Evolutionary conservation across 106 monocot species (phyloP), one percentile per base, ranked within the genome.

Genomic region (Alisma plantagoaquatica): DNA sequence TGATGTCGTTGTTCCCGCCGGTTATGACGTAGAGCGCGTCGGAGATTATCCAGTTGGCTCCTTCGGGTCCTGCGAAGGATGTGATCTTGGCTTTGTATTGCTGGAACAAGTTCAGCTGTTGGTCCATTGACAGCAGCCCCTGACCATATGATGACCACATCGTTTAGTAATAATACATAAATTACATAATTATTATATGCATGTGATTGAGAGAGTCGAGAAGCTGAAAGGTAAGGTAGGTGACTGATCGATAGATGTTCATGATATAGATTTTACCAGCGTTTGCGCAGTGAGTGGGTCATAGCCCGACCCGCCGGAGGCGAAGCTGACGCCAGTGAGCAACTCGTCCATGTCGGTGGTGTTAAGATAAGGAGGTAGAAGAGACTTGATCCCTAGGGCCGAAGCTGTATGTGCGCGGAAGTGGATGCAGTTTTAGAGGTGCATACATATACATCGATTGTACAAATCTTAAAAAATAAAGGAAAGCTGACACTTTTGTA

Each of bases 261-360:
- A n/a, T n/a, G n/a, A n/a, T n/a, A n/a, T n/a, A n/a, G n/a, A n/a
- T n/a, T n/a, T 66, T 54, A 65, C 60, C 29, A 53, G 47, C 3
- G 33, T 7, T 43, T 51, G 25, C 6, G 59, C n/a, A 4, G 68
- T 60, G 41, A 60, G 41, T 20, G 59, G 59, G 24, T 68, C 68
- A 20, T 59, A 60, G 28, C 69, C 60, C 8, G 33, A 33, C 27
- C 70, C 62, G 8, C 54, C 53, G n/a, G 62, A 70, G 7, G 70
- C 41, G 24, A 62, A 70, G 53, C 69, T 70, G 7, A 70, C 69
- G 0, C 54, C 69, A 4, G 69, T 70, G 29, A 70, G 54, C 12
- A 70, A 15, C 12, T 70, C 61, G 4, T 70, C 46, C 4, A 3
- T 25, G 15, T 61, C 45, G 7, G 15, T 17, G 4, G 45, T 54